Percentiles rank a stretch among this genome's conserved stretches.
Conservation (phyloP, 2,329 filamentous ascomycete species). For the Neonectria magnoliae region DNA sequence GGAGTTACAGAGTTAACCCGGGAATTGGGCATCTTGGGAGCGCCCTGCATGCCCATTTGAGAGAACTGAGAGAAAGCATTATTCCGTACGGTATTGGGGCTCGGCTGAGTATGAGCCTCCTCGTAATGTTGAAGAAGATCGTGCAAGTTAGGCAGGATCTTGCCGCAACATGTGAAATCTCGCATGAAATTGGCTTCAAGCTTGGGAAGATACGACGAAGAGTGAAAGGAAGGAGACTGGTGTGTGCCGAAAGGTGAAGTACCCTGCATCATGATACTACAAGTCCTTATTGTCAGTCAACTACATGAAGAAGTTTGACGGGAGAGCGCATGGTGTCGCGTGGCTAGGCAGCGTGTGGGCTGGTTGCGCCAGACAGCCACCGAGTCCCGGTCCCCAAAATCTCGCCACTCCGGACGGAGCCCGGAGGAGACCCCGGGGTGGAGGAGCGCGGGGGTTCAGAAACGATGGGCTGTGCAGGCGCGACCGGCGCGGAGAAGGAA, state of each 20-base stretch:
- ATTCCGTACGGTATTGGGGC: conserved; percentile 54
- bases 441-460: conserved; percentile 4
- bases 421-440: conserved; percentile 17
- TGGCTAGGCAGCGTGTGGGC: conserved; percentile 18
- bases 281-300: conserved; percentile 38
- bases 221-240: conserved; percentile 95
- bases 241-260: conserved; percentile 88
- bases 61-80: conserved; percentile 54
- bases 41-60: conserved; percentile 46
- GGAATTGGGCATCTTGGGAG: conserved; percentile 48
- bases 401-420: conserved; percentile 33
- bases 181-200: conserved; percentile 98
- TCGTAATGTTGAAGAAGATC: conserved; percentile 97
- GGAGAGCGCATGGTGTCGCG: conserved; percentile 26
- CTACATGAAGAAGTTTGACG: conserved; percentile 3
- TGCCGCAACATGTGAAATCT: conserved; percentile 94
- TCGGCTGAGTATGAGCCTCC: conserved; percentile 84
- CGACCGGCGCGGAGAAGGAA: background rate
- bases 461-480: background rate
- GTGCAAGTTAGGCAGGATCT: conserved; percentile 89
- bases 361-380: conserved; percentile 27
- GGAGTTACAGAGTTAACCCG: conserved; percentile 45
- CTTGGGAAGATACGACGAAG: conserved; percentile 94
- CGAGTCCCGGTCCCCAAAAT: conserved; percentile 35
- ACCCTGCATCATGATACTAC: conserved; percentile 92